Conservation (phyloP, 1,284 basidiomycete species). For the Ustilago loliicola region DNA sequence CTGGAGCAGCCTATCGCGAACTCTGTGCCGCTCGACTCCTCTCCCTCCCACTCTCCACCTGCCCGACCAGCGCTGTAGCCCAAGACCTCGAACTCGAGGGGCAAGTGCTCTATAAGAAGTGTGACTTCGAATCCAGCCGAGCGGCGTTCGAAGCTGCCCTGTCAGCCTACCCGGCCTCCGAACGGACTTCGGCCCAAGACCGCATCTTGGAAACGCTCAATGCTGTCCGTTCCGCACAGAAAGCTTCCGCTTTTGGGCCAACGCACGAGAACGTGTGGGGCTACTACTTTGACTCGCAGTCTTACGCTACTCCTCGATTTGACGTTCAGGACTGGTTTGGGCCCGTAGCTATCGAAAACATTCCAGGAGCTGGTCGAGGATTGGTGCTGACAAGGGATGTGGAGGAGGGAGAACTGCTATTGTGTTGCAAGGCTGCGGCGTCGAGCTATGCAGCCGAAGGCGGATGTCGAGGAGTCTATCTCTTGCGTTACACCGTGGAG, state of each 20-base stretch:
- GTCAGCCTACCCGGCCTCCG: conserved; percentile 20
- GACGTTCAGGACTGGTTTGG: conserved; percentile 59
- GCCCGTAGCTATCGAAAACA: conserved; percentile 56
- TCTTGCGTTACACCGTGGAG: conserved; percentile 60
- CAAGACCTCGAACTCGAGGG: conserved; percentile 52
- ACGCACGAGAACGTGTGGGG: conserved; percentile 48
- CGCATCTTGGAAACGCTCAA: conserved; percentile 39
- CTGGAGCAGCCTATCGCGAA: conserved; percentile 53
- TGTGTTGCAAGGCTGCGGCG: conserved; percentile 62
- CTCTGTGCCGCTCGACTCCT: conserved; percentile 43
- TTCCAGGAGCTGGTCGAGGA: conserved; percentile 65
- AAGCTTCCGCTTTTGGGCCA: conserved; percentile 43
- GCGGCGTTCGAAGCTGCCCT: conserved; percentile 41
- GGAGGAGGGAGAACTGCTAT: conserved; percentile 60
- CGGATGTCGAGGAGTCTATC: conserved; percentile 49
- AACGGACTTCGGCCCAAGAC: conserved; percentile 30
- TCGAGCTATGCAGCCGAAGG: conserved; percentile 60
- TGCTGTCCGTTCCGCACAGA: conserved; percentile 34
- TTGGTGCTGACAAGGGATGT: conserved; percentile 64
- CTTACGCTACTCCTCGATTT: conserved; percentile 55
- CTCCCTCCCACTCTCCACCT: conserved; percentile 15
- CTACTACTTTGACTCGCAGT: conserved; percentile 59
- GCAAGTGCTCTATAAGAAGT: conserved; percentile 33
- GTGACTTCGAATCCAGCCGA: conserved; percentile 34
- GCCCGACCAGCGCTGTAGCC: conserved; percentile 6